Evolutionary conservation across 306 rosid species (phyloP).

Genomic region (Quercus ilex): DNA sequence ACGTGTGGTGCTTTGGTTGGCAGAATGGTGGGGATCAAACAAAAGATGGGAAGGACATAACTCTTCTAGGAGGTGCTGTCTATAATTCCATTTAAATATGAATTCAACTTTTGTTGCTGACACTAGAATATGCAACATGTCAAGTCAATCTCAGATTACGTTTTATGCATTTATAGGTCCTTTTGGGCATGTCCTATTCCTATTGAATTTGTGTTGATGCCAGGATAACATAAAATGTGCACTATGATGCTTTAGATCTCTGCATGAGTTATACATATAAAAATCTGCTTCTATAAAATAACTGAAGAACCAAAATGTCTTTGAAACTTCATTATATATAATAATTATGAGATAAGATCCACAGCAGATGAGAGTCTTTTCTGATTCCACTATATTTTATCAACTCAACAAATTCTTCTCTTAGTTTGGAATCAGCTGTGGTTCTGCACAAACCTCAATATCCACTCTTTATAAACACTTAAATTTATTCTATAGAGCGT

Average conservation of each 20-base stretch:
- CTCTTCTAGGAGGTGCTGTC: constrained; percentile 72
- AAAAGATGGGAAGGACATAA: constrained; percentile 40
- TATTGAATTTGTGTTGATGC: not conserved
- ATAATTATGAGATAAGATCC: not conserved
- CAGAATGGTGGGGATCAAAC: constrained; percentile 38
- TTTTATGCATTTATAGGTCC: not conserved
- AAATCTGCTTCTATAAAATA: not conserved
- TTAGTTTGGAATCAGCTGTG: not conserved
- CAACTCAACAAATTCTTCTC: not conserved
- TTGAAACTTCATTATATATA: not conserved
- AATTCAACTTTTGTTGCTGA: constrained; percentile 4
- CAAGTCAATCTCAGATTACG: not conserved
- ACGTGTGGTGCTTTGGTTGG: constrained; percentile 63
- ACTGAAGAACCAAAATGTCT: not conserved
- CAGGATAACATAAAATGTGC: not conserved
- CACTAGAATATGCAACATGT: constrained; percentile 8
- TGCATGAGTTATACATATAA: not conserved
- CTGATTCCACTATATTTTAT: not conserved
- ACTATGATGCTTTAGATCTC: not conserved
- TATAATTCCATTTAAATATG: constrained; percentile 2
- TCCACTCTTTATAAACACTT: not conserved
- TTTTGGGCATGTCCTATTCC: not conserved
- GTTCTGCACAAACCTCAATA: not conserved
- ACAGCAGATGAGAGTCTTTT: not conserved
- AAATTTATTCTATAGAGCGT: not conserved